Base-by-base conservation (phyloP, 2,329 filamentous ascomycete species). In the Fusarium pininemorale region DNA sequence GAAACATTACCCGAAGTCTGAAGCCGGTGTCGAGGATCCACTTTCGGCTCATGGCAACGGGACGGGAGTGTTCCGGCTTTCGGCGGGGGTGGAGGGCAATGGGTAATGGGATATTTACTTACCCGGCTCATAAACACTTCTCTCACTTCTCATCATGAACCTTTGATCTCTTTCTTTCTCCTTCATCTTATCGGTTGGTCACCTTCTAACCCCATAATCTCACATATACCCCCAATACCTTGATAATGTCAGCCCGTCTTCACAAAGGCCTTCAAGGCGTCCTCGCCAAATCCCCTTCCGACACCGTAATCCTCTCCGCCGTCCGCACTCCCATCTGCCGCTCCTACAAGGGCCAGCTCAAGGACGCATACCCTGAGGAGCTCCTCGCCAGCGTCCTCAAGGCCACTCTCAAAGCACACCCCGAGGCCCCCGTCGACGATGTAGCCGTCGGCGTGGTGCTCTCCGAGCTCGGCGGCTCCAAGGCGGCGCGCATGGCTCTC, bases 361-460 rank as follows among this genome's bases (percentile, higher is more conserved):
- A 94, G 82, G 93, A 97, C 81, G 92, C 95, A 55, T 95, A 96
- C 84, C 95, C 96, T 22, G 95, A 98, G 82, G 94, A 98, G 83
- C 88, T 98, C 62, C 92, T 98, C 61, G 88, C 91, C 28, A 84
- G 87, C 47, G 93, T 90, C 28, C 84, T 90, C n/a, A 81, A 66
- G 32, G 80, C 78, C 16, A 82, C 79, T 9, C 77, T 81, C 12
- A 88, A 89, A 65, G 90, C 90, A 45, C 92, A 93, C 80, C 93
- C 94, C 5, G 90, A 90, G 75, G 83, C 88, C 7, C 84, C 88
- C 53, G 90, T 79, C 6, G 87, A 97, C 77, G 96, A 98, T 80
- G 90, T 98, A 7, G 92, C 91, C 72, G 91, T 98, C 63, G 96
- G 95, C 75, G 95, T 94, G 39, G 95, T 98, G 9, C 90, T 98